Conservation (phyloP, 495 filamentous ascomycete genomes). For the Recurvomyces mirabilis region DNA sequence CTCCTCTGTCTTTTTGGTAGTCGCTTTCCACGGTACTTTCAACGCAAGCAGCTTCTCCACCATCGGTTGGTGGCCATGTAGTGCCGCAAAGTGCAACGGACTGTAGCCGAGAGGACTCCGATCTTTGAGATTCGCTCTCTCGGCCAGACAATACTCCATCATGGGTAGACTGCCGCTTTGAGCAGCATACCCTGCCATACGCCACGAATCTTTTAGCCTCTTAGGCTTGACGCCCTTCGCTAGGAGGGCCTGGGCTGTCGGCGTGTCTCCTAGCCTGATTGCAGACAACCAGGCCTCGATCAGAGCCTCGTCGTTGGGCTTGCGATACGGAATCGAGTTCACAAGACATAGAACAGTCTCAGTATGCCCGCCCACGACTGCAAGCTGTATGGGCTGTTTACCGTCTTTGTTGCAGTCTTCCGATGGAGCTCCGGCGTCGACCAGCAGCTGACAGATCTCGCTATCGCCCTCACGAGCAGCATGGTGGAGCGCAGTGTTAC, state of each 20-base stretch:
- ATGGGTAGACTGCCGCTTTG: conserved; percentile 18
- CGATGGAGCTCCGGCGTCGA: conserved; percentile 7
- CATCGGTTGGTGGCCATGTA: conserved; percentile 11
- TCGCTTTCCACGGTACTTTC: conserved; percentile 11
- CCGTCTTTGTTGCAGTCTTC: conserved; percentile 13
- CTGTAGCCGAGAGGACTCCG: conserved; percentile 13
- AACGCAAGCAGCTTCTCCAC: conserved; percentile 12
- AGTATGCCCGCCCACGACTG: conserved; percentile 11
- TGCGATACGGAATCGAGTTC: not conserved
- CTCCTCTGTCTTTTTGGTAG: conserved; percentile 17
- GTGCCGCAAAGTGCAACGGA: conserved; percentile 13
- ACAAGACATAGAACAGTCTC: conserved; percentile 14
- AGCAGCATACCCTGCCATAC: conserved; percentile 8
- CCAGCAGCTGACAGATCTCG: conserved; percentile 13
- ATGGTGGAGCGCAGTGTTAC: conserved; percentile 8
- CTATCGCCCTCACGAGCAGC: conserved; percentile 9
- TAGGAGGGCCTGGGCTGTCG: conserved; percentile 11
- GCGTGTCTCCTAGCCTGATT: conserved; percentile 8
- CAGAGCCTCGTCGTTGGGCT: conserved; percentile 4
- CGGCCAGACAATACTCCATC: conserved; percentile 9
- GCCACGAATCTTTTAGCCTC: conserved; percentile 18
- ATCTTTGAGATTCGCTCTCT: conserved; percentile 13
- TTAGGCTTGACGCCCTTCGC: conserved; percentile 14
- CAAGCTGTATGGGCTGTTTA: conserved; percentile 11
- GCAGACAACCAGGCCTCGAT: conserved; percentile 10